Evolutionary conservation across 495 filamentous ascomycete species (phyloP).

Genomic region (Geoglossum glabrum): DNA sequence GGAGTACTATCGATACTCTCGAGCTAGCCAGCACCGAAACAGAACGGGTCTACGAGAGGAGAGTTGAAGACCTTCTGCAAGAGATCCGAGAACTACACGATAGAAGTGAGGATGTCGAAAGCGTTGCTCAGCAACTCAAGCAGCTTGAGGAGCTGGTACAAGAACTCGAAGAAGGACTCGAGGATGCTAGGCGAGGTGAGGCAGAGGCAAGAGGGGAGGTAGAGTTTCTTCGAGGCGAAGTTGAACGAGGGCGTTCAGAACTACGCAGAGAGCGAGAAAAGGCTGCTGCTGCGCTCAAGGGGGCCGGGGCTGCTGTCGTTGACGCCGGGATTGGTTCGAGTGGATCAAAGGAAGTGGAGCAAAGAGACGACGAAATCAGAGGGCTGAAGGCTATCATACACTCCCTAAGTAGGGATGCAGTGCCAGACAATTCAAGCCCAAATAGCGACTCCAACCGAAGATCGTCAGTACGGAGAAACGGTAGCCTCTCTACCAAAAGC

Average conservation of each 20-base stretch:
- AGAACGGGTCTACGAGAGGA: constrained; percentile 89
- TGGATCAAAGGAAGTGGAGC: constrained; percentile 58
- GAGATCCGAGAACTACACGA: constrained; percentile 68
- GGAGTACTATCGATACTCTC: constrained; percentile 88
- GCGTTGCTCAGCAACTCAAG: constrained; percentile 75
- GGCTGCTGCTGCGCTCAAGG: constrained; percentile 41
- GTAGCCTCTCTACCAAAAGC: constrained; percentile 14
- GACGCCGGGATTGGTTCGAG: constrained; percentile 27
- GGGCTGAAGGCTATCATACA: constrained; percentile 97
- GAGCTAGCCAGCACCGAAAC: constrained; percentile 94
- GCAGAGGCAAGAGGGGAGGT: constrained; percentile 92
- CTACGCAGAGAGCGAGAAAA: constrained; percentile 78
- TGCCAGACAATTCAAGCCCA: constrained; percentile 23
- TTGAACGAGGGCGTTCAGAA: constrained; percentile 83
- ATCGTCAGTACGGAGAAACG: constrained; percentile 20
- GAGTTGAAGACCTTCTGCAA: constrained; percentile 70
- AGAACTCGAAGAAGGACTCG: constrained; percentile 88
- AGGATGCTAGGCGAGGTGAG: constrained; percentile 90
- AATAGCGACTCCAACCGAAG: constrained; percentile 12
- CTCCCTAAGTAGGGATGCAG: constrained; percentile 59
- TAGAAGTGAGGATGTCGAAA: constrained; percentile 71
- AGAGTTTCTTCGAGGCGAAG: constrained; percentile 87
- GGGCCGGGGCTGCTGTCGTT: constrained; percentile 29
- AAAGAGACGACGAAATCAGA: constrained; percentile 91
- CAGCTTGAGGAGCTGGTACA: constrained; percentile 90